Evolutionary conservation across 83 land plant genomes (phyloP).

Genomic region (Picea abies): DNA sequence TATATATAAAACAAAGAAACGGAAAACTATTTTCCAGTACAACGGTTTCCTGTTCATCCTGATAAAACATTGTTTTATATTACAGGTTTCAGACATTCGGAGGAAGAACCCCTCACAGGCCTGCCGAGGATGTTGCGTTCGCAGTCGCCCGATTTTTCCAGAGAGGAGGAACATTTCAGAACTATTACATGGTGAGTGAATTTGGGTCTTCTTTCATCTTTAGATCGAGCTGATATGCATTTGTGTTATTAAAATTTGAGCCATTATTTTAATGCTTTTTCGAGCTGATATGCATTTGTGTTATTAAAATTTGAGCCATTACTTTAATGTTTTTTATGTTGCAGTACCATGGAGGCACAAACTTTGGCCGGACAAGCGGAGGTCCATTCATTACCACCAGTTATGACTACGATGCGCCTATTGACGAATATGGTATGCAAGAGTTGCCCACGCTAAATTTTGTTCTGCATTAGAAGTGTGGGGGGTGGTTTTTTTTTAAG

Average conservation of each 20-base stretch:
- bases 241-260: no score
- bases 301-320: no score
- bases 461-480: no score
- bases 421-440: constrained; percentile 92
- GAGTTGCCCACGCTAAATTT: no score
- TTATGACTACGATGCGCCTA: constrained; percentile 94
- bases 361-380: constrained; percentile 76
- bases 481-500: no score
- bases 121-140: constrained; percentile 78
- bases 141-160: constrained; percentile 85
- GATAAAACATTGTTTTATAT: background rate
- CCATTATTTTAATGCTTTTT: no score
- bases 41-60: no score
- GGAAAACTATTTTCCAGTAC: no score
- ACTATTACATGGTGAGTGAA: constrained; percentile 88
- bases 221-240: no score
- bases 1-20: no score
- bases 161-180: constrained; percentile 69
- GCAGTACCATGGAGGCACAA: constrained; percentile 65
- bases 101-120: constrained; percentile 51
- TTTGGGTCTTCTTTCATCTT: background rate
- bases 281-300: no score
- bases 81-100: constrained; percentile 78
- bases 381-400: constrained; percentile 81
- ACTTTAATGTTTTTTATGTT: background rate